Evolutionary conservation across 805 yeast genomes (phyloP).

Genomic region (Maudiozyma bulderi): DNA sequence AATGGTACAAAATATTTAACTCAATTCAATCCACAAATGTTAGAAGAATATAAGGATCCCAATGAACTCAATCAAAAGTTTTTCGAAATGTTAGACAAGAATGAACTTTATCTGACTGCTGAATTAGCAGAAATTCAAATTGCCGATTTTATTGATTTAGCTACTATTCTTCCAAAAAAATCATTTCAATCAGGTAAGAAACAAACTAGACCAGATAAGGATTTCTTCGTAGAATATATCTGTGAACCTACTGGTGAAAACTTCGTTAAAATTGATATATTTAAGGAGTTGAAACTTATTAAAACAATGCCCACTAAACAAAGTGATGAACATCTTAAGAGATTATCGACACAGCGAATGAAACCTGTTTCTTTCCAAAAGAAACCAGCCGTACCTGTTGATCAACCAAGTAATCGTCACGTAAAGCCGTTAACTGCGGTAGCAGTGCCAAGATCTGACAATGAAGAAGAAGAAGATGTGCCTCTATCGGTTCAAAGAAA

Average conservation of each 20-base stretch:
- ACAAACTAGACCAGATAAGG: constrained; percentile 14
- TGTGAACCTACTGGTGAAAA: constrained; percentile 28
- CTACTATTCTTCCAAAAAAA: constrained; percentile 33
- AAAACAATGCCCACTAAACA: constrained; percentile 16
- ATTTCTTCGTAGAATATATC: constrained; percentile 27
- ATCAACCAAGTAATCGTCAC: background rate
- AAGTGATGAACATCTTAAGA: constrained; percentile 22
- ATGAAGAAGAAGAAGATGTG: background rate
- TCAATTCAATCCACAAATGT: constrained; percentile 14
- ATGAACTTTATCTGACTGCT: constrained; percentile 50
- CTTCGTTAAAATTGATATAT: constrained; percentile 17
- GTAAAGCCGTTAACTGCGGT: background rate
- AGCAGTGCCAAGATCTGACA: background rate
- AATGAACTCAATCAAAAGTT: constrained; percentile 14
- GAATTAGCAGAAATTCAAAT: constrained; percentile 37
- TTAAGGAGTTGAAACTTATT: constrained; percentile 13
- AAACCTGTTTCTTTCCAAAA: background rate
- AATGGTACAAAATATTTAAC: constrained; percentile 23
- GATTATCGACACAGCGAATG: constrained; percentile 10
- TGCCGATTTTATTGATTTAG: constrained; percentile 35
- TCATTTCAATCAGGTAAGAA: constrained; percentile 28
- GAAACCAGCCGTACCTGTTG: background rate
- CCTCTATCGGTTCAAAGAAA: background rate
- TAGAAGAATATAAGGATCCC: constrained; percentile 12
- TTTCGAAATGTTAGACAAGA: constrained; percentile 18